Evolutionary conservation across 495 filamentous ascomycete species (phyloP).

Genomic region (Xylaria intraflava): DNA sequence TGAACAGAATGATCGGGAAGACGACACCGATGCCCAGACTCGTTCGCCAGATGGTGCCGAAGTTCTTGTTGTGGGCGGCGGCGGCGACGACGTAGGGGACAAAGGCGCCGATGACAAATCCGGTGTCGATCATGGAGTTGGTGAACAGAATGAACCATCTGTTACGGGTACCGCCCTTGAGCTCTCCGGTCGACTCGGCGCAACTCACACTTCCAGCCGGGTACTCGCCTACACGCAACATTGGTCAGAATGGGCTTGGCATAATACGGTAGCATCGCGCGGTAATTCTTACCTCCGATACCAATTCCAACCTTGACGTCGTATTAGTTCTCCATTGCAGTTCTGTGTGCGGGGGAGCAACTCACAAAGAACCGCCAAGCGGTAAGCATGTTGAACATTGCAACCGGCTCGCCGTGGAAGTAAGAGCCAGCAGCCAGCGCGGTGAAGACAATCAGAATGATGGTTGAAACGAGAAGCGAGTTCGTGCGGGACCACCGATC

Average conservation of each 20-base stretch:
- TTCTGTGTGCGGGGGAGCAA: not conserved
- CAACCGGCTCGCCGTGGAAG: slow-evolving; percentile 55
- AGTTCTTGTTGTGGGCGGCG: slow-evolving; percentile 60
- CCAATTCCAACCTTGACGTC: slow-evolving; percentile 42
- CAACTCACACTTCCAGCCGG: slow-evolving; percentile 81
- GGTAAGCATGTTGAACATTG: slow-evolving; percentile 74
- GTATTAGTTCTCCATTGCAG: slow-evolving; percentile 2
- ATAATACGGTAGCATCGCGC: slow-evolving; percentile 53
- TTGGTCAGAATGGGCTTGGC: slow-evolving; percentile 49
- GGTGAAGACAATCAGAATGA: slow-evolving; percentile 78
- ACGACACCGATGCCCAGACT: slow-evolving; percentile 72
- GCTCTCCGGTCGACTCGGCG: slow-evolving; percentile 76
- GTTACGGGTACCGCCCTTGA: slow-evolving; percentile 73
- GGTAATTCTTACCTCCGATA: slow-evolving; percentile 63
- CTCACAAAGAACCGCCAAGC: slow-evolving; percentile 81
- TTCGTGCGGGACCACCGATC: slow-evolving; percentile 81
- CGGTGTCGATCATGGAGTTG: slow-evolving; percentile 80
- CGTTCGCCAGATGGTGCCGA: slow-evolving; percentile 68
- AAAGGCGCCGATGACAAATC: slow-evolving; percentile 68
- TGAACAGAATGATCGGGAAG: slow-evolving; percentile 68
- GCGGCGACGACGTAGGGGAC: slow-evolving; percentile 65
- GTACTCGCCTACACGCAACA: slow-evolving; percentile 65
- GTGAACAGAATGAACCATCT: slow-evolving; percentile 93
- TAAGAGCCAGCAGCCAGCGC: slow-evolving; percentile 73
- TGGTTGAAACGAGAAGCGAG: slow-evolving; percentile 70